phyloP scores from a whole-genome alignment of 2,329 filamentous ascomycete species.

The Monascus ruber region DNA sequence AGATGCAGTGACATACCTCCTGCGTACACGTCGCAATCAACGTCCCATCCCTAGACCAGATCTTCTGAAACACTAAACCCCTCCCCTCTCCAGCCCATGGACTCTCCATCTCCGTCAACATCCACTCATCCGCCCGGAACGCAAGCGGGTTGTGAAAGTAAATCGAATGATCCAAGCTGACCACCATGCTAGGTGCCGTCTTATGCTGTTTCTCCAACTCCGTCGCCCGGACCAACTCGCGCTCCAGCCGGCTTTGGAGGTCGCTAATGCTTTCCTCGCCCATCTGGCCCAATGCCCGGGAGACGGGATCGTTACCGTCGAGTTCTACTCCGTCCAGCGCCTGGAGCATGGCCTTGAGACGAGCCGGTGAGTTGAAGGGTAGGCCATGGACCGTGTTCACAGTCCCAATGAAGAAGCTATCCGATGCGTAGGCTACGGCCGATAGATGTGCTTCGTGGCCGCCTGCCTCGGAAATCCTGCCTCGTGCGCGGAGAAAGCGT shows the following conservation, averaged over 20 bases:
- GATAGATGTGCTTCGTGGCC: conserved; percentile 72
- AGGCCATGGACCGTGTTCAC: conserved; percentile 69
- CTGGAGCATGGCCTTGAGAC: conserved; percentile 28
- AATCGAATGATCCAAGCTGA: conserved; percentile 40
- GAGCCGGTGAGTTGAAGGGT: conserved; percentile 52
- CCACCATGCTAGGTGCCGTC: conserved; percentile 33
- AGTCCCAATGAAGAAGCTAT: conserved; percentile 88
- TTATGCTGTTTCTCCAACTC: conserved; percentile 10
- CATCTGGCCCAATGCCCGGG: neutral
- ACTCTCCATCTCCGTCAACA: conserved; percentile 39
- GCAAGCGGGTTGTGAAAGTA: conserved; percentile 40
- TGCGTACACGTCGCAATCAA: conserved; percentile 41
- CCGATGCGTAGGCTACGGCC: conserved; percentile 85
- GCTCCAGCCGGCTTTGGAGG: conserved; percentile 28
- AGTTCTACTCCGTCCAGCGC: conserved; percentile 11
- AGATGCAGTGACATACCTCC: conserved; percentile 25
- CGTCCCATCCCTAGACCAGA: conserved; percentile 38
- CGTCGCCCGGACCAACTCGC: conserved; percentile 19
- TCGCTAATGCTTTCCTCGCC: conserved; percentile 8
- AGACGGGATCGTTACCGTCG: neutral
- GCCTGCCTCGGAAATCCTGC: conserved; percentile 59
- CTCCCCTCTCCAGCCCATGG: conserved; percentile 42
- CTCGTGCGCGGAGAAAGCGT: conserved; percentile 41
- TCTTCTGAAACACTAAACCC: conserved; percentile 37
- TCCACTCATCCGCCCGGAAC: conserved; percentile 41